Evolutionary conservation across 495 filamentous ascomycete genomes (phyloP), one percentile per base, ranked within the genome.

Genomic region (Schizothecium vesticola): DNA sequence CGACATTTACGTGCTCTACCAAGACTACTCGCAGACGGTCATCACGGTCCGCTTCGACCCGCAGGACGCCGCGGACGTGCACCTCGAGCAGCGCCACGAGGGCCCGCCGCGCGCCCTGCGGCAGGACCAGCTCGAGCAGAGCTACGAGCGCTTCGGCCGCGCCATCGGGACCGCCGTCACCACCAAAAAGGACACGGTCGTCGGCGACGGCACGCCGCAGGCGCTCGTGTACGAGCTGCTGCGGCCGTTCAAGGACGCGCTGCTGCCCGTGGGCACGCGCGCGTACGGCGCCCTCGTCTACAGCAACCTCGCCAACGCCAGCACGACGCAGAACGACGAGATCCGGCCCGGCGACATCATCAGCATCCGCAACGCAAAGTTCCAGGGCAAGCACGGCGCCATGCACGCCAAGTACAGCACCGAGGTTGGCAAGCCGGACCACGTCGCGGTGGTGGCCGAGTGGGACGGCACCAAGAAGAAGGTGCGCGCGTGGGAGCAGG

Each of bases 391-490:
- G 77, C 92, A 93, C 69, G 95, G 95, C 3, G 86, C 92, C 11
- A 92, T 99, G 90, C 93, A 97, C 73, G 89, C 91, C 70, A 98
- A 98, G 79, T 99, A 99, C 75, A 89, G 81, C 63, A 80, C 86
- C 43, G 95, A 99, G 69, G 92, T 97, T 0, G 95, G 95, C 60
- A 93, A 91, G 73, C 91, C 91, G 4, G 94, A 97, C 72, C 95
- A 99, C 78, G 95, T 98, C 1, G 96, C 86, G 3, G 83, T 99
- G n/a, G 94, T 98, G n/a, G 86, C 93, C 12, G 95, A 99, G 76
- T 99, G 95, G 95, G 95, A 99, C 77, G 95, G 95, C 31, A 97
- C 93, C 26, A 97, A 97, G 85, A 97, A 97, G 87, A 97, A 97
- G 85, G 90, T 99, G 43, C 82, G 94, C 55, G 94, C 89, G 0